These are phyloP conservation scores for Brassica hybrid DNA, from an alignment of 441 rosid species.

Conservation along the genomic window DNA sequence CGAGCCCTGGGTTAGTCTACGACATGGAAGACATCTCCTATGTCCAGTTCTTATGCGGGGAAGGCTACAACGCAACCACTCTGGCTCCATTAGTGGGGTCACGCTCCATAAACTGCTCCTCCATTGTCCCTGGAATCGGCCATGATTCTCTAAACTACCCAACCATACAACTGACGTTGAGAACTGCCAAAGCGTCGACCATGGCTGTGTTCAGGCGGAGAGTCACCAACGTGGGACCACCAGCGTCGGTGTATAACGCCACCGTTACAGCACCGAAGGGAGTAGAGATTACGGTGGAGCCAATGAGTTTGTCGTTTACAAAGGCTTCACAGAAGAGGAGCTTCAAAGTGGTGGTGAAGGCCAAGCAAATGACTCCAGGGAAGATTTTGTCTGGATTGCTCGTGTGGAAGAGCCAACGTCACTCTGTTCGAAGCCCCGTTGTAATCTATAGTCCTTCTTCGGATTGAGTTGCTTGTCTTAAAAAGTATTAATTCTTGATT, in stretches of 20 bases:
- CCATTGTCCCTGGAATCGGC: slow-evolving; percentile 65
- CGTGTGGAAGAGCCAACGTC: slow-evolving; percentile 54
- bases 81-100: slow-evolving; percentile 51
- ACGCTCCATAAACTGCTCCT: slow-evolving; percentile 57
- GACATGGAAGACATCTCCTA: slow-evolving; percentile 62
- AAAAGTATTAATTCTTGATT: neutral
- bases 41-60: slow-evolving; percentile 66
- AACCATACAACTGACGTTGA: slow-evolving; percentile 59
- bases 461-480: neutral
- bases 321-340: slow-evolving; percentile 56
- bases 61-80: slow-evolving; percentile 63
- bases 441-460: slow-evolving; percentile 49
- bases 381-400: slow-evolving; percentile 63
- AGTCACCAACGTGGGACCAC: slow-evolving; percentile 67
- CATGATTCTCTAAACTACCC: slow-evolving; percentile 71
- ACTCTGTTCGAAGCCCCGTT: slow-evolving; percentile 65
- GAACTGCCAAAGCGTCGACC: slow-evolving; percentile 34
- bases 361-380: slow-evolving; percentile 46
- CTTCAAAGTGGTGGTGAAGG: slow-evolving; percentile 77
- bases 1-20: slow-evolving; percentile 59
- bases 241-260: slow-evolving; percentile 52
- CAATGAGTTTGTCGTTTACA: slow-evolving; percentile 53
- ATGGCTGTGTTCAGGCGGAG: slow-evolving; percentile 53
- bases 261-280: slow-evolving; percentile 56
- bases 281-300: slow-evolving; percentile 56